Evolutionary conservation across 495 filamentous ascomycete species (phyloP).

Genomic region (Alectoria sarmentosa): DNA sequence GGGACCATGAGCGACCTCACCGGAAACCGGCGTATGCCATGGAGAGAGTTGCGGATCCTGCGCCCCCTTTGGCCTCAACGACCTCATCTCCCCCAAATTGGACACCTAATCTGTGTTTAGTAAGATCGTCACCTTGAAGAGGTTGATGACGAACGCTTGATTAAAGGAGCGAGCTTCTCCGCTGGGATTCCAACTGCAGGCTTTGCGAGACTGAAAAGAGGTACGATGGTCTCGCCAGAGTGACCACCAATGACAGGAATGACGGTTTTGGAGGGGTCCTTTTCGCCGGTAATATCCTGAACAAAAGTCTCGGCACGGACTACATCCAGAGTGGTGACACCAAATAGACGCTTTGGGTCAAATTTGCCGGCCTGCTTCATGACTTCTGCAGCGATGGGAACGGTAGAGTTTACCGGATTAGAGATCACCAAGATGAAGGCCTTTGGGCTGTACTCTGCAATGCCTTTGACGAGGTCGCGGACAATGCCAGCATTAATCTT

Average conservation of each 20-base stretch:
- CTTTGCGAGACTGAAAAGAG: constrained; percentile 86
- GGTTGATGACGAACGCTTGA: constrained; percentile 59
- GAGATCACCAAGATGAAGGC: constrained; percentile 95
- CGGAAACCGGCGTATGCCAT: constrained; percentile 97
- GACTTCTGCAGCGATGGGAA: constrained; percentile 94
- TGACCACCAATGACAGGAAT: constrained; percentile 96
- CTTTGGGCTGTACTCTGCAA: constrained; percentile 81
- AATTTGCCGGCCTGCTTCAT: constrained; percentile 90
- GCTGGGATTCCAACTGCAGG: constrained; percentile 71
- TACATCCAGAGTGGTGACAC: constrained; percentile 96
- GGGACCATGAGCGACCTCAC: constrained; percentile 40
- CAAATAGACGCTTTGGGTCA: constrained; percentile 88
- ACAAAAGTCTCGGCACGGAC: constrained; percentile 97
- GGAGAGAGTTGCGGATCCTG: constrained; percentile 89
- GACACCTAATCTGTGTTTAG: constrained; percentile 48
- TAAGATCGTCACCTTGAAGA: neutral
- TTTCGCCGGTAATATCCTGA: constrained; percentile 71
- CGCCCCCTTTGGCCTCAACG: constrained; percentile 94
- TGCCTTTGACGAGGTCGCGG: constrained; percentile 72
- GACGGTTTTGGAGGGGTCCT: constrained; percentile 69
- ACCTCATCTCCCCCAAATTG: constrained; percentile 99
- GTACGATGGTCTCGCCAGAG: constrained; percentile 96
- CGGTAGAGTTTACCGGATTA: constrained; percentile 98
- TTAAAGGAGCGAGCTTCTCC: constrained; percentile 77
- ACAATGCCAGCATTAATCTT: constrained; percentile 97